A percentile compares a stretch with the other conserved stretches of the same genome.
Evolutionary conservation across 169 alveolate genomes (phyloP).

Genomic region (Theileria sp.): DNA sequence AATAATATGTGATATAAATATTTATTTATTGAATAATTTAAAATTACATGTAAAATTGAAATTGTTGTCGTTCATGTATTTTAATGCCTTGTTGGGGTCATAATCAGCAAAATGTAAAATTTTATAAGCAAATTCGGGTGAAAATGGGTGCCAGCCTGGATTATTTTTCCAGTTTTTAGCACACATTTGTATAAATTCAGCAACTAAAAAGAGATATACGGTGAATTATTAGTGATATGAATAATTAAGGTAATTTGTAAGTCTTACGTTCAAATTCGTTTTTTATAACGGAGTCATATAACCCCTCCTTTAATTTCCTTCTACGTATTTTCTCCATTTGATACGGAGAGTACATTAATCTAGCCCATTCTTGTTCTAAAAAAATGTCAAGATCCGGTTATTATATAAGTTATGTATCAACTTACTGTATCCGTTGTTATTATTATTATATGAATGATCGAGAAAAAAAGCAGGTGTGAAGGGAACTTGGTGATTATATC

Average conservation of each 20-base stretch:
- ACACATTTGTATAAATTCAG: constrained; percentile 76
- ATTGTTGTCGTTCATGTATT: constrained; percentile 79
- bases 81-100: constrained; percentile 81
- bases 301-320: constrained; percentile 73
- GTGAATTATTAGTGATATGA: neutral
- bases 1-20: constrained; percentile 15
- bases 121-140: constrained; percentile 85
- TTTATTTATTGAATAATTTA: neutral
- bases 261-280: constrained; percentile 74
- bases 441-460: constrained; percentile 64
- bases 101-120: constrained; percentile 82
- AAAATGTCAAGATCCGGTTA: neutral
- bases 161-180: constrained; percentile 83
- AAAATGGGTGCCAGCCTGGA: constrained; percentile 86
- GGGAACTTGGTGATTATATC: constrained; percentile 82
- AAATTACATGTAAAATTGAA: constrained; percentile 71
- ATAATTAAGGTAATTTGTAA: neutral
- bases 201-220: constrained; percentile 38
- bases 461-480: constrained; percentile 81
- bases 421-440: constrained; percentile 19
- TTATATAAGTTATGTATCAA: neutral
- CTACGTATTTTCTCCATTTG: constrained; percentile 74
- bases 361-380: constrained; percentile 69
- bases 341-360: constrained; percentile 82
- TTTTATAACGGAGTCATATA: constrained; percentile 71